Evolutionary conservation across 2,329 filamentous ascomycete species (phyloP), one percentile per base, ranked within the genome.

Genomic region (Talaromyces sp.): DNA sequence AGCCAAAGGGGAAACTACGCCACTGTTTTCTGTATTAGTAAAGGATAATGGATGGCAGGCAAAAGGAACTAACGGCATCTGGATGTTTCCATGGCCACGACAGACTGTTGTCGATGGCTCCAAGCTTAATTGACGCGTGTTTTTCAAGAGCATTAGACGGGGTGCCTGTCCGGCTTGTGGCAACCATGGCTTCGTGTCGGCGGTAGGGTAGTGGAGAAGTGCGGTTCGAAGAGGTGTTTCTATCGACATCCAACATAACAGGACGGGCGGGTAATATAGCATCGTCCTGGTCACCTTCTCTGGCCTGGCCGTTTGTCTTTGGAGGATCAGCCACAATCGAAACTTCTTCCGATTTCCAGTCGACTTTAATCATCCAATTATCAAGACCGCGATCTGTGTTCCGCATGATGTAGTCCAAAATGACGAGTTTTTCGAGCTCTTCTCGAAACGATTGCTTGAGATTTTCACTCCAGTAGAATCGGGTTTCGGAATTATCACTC

Each of bases 51-150:
- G 17, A 35, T 26, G 21, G 21, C 27, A 2, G 26, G n/a, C 14
- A 46, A 29, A 38, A 29, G 11, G 53, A 50, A 76, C 82, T 75
- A 77, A 86, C 83, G 60, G 93, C 95, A 80, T 99, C 93, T 0
- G 93, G 93, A 69, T 98, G 93, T 75, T 98, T 98, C 95, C 93
- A 99, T 1, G 95, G 95, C 92, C 95, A 99, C 1, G 95, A 98
- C 65, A 99, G 77, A 66, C 92, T 97, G 75, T 99, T 99, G 75
- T 99, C 95, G 66, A 99, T 99, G 60, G 95, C 95, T 53, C 95
- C 95, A 59, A 99, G 83, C 3, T 85, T 85, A 61, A 97, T 89
- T 26, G 83, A 81, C 8, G 89, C 81, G 26, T 77, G 81, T 9
- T 78, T 71, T 32, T 75, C 75, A n/a, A 70, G 68, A 4, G 72